Percentiles rank a stretch among this genome's conserved stretches.
Evolutionary conservation across 768 basidiomycete species (phyloP).

Genomic region (Lentinula sp.): DNA sequence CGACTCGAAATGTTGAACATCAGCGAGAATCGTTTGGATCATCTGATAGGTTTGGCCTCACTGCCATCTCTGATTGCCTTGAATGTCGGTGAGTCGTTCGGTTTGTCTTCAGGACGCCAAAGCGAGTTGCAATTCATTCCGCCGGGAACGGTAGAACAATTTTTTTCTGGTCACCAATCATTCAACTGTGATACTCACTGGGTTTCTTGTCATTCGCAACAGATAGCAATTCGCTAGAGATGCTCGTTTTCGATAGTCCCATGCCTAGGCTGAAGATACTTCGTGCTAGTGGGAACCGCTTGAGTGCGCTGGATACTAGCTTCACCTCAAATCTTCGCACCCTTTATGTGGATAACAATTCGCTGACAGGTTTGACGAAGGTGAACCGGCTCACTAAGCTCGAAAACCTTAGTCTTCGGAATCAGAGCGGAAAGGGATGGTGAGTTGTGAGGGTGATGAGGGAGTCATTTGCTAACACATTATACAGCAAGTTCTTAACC

Average conservation of each 20-base stretch:
- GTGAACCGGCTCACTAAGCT: conserved; percentile 59
- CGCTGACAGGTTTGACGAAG: conserved; percentile 43
- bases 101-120: conserved; percentile 6
- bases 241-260: conserved; percentile 44
- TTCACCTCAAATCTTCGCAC: conserved; percentile 72
- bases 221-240: conserved; percentile 71
- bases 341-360: conserved; percentile 89
- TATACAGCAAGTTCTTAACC: conserved; percentile 37
- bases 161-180: not conserved
- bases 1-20: conserved; percentile 80
- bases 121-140: not conserved
- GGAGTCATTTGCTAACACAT: conserved; percentile 7
- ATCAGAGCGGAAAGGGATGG: conserved; percentile 75
- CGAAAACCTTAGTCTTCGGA: conserved; percentile 88
- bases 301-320: conserved; percentile 59
- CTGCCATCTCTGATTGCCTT: conserved; percentile 62
- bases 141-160: not conserved
- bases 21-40: conserved; percentile 64
- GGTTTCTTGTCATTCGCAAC: conserved; percentile 6
- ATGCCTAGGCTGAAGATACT: conserved; percentile 79
- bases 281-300: conserved; percentile 76
- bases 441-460: conserved; percentile 34
- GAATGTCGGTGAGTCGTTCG: conserved; percentile 69
- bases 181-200: not conserved
- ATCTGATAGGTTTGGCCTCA: conserved; percentile 53